These are phyloP conservation scores for Fusarium temperatum DNA, from an alignment of 2,329 filamentous ascomycete species.

Conservation along the genomic window DNA sequence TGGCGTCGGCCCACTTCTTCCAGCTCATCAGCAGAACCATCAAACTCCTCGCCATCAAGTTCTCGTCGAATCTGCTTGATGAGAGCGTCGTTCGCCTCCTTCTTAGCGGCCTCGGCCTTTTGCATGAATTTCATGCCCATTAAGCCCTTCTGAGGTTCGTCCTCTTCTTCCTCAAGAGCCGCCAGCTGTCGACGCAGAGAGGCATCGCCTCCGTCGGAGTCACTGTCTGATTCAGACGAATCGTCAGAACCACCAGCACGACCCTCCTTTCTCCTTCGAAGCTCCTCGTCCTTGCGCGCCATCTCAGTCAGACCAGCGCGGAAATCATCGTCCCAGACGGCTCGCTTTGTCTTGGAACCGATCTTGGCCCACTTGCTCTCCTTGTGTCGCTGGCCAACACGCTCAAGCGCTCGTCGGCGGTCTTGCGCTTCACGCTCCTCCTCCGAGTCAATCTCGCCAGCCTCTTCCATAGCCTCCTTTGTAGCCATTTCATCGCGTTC, in stretches of 20 bases:
- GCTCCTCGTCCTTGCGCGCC: conserved; percentile 82
- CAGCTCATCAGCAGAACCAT: conserved; percentile 60
- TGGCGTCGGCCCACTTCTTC: conserved; percentile 74
- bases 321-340: conserved; percentile 89
- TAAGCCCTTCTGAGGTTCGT: conserved; percentile 71
- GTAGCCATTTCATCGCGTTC: conserved; percentile 63
- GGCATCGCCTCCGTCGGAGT: conserved; percentile 66
- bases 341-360: conserved; percentile 79
- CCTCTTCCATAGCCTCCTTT: conserved; percentile 62
- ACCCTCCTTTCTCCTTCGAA: conserved; percentile 81
- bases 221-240: conserved; percentile 62
- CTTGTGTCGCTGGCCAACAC: conserved; percentile 85
- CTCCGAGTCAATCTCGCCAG: conserved; percentile 70
- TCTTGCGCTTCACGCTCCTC: conserved; percentile 73
- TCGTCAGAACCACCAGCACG: conserved; percentile 61
- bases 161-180: conserved; percentile 57
- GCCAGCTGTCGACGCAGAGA: conserved; percentile 59
- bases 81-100: conserved; percentile 82
- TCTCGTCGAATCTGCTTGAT: conserved; percentile 75
- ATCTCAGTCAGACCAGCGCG: conserved; percentile 81
- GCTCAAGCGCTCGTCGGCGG: conserved; percentile 80
- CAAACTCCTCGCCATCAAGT: conserved; percentile 69
- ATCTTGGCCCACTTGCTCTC: conserved; percentile 95
- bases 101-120: conserved; percentile 81
- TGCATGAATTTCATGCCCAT: conserved; percentile 95